Evolutionary conservation across 2,329 filamentous ascomycete species (phyloP).

Genomic region (Pseudogymnoascus destructans): DNA sequence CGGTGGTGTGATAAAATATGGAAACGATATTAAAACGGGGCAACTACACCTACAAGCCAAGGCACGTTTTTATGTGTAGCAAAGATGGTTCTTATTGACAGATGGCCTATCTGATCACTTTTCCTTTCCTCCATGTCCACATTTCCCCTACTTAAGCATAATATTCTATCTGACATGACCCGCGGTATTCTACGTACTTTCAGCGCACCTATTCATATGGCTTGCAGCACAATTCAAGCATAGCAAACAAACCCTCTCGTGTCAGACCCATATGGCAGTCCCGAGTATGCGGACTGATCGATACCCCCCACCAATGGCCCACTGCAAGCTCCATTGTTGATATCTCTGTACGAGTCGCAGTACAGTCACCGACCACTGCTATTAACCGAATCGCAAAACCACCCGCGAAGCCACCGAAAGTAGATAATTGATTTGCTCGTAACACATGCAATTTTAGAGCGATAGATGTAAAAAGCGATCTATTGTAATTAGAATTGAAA

Average conservation of each 20-base stretch:
- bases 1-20: background rate
- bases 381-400: too few relatives aligned
- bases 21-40: background rate
- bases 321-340: background rate
- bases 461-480: too few relatives aligned
- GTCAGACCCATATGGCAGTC: background rate
- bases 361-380: too few relatives aligned
- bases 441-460: too few relatives aligned
- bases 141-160: background rate
- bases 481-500: too few relatives aligned
- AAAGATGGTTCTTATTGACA: background rate
- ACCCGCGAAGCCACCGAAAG: too few relatives aligned
- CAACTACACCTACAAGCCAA: background rate
- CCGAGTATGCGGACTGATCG: background rate
- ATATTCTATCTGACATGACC: background rate
- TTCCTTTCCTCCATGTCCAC: background rate
- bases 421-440: too few relatives aligned
- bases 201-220: background rate
- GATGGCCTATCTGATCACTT: background rate
- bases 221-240: background rate
- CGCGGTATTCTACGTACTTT: background rate
- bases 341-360: background rate
- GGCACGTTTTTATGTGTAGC: background rate
- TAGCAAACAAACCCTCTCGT: background rate
- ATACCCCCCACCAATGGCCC: background rate